Percentiles rank a stretch among this genome's conserved stretches.
phyloP scores from a whole-genome alignment of 2,329 filamentous ascomycete genomes.

The Myriosclerotinia duriaeana region DNA sequence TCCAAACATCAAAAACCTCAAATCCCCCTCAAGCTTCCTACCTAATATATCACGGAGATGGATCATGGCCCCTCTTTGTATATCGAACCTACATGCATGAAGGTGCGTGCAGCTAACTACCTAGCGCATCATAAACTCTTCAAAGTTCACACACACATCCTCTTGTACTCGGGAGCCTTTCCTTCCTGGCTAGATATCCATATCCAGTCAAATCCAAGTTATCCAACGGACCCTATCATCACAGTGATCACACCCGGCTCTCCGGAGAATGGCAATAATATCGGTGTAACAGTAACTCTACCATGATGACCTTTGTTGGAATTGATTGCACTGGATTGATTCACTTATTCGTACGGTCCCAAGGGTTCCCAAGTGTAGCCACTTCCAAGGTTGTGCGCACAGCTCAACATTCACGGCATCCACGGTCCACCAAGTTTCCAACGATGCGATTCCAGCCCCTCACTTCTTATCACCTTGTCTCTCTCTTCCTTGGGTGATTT shows the following conservation, averaged over 20 bases:
- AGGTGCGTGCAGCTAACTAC: background rate
- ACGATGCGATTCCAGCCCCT: conserved; percentile 8
- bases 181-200: background rate
- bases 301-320: conserved; percentile 3
- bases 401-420: background rate
- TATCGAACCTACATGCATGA: conserved; percentile 22
- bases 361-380: conserved; percentile 10
- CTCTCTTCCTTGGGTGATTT: background rate
- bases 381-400: conserved; percentile 4
- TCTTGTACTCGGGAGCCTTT: conserved; percentile 2
- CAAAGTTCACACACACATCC: background rate
- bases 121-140: background rate
- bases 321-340: conserved; percentile 15
- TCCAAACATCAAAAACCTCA: conserved; percentile 15
- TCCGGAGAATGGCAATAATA: conserved; percentile 19
- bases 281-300: no score
- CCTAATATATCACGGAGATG: conserved; percentile 14
- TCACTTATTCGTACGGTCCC: conserved; percentile 2
- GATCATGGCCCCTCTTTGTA: conserved; percentile 18
- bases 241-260: conserved; percentile 13
- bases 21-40: conserved; percentile 1
- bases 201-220: conserved; percentile 14
- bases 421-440: no score
- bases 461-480: conserved; percentile 14
- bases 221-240: conserved; percentile 14